Percentiles rank a stretch among this genome's conserved stretches.
These are phyloP conservation scores for Xylaria acuta DNA, from an alignment of 495 filamentous ascomycete species.

Conservation along the genomic window DNA sequence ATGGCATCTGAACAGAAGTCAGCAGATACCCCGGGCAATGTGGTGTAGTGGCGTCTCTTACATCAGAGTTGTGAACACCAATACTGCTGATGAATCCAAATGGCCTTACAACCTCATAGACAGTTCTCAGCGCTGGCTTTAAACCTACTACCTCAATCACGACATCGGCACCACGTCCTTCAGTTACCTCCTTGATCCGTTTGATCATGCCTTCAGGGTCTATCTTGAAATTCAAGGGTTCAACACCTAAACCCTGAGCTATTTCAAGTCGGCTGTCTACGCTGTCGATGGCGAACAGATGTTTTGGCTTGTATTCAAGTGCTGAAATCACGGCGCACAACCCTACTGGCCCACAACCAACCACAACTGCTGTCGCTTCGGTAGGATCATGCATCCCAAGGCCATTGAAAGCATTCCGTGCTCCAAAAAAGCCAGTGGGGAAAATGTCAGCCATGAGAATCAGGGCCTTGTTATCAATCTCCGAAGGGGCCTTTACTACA, in stretches of 20 bases:
- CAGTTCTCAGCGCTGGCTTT: conserved; percentile 80
- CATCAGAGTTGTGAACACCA: conserved; percentile 91
- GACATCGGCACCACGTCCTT: conserved; percentile 86
- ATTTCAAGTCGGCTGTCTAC: conserved; percentile 78
- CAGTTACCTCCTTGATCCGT: conserved; percentile 77
- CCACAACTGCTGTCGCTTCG: conserved; percentile 77
- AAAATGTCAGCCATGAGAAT: conserved; percentile 92
- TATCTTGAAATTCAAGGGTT: conserved; percentile 80
- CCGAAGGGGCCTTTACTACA: conserved; percentile 75
- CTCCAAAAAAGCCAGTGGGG: conserved; percentile 89
- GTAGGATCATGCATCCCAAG: conserved; percentile 66
- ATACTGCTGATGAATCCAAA: conserved; percentile 89
- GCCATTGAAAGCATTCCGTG: conserved; percentile 78
- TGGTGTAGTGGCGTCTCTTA: conserved; percentile 37
- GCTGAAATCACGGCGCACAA: conserved; percentile 88
- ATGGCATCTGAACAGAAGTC: conserved; percentile 69
- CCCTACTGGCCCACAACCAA: conserved; percentile 90
- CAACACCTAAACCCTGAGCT: conserved; percentile 79
- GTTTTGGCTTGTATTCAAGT: conserved; percentile 77
- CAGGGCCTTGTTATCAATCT: conserved; percentile 76
- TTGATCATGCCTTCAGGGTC: conserved; percentile 71
- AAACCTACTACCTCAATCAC: conserved; percentile 92
- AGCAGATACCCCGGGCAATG: conserved; percentile 24
- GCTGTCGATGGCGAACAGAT: conserved; percentile 86
- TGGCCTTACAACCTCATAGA: conserved; percentile 84